phyloP scores from a whole-genome alignment of 345 rosid species.

The Turnera subulata region DNA sequence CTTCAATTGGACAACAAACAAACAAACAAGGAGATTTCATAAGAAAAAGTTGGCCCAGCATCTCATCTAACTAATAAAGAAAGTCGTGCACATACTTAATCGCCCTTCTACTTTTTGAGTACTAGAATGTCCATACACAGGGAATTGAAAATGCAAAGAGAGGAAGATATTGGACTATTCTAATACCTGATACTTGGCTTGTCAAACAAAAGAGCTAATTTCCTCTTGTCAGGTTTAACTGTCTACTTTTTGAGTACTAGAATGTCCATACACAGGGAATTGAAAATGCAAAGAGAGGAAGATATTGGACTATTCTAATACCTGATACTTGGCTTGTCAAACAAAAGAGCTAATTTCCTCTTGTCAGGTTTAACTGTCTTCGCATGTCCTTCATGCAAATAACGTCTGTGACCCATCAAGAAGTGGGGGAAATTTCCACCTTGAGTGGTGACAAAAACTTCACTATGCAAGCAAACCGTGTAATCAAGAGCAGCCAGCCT shows the following conservation, averaged over 20 bases:
- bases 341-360: constrained; percentile 75
- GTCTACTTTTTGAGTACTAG: too few relatives aligned
- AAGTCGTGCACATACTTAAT: too few relatives aligned
- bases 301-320: constrained; percentile 21
- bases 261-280: too few relatives aligned
- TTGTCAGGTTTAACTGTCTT: constrained; percentile 90
- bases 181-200: constrained; percentile 64
- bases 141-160: too few relatives aligned
- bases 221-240: constrained; percentile 83
- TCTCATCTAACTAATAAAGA: too few relatives aligned
- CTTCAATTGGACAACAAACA: too few relatives aligned
- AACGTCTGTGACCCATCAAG: constrained; percentile 91
- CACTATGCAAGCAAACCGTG: constrained; percentile 89
- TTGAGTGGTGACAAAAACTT: constrained; percentile 94
- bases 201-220: constrained; percentile 79
- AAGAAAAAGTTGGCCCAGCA: too few relatives aligned
- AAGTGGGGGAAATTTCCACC: constrained; percentile 99
- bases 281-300: neutral
- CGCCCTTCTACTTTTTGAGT: too few relatives aligned
- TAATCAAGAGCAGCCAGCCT: constrained; percentile 96
- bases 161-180: neutral
- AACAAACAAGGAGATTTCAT: too few relatives aligned
- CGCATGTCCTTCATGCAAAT: constrained; percentile 84
- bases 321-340: constrained; percentile 82
- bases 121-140: too few relatives aligned